phyloP scores from a whole-genome alignment of 2,329 filamentous ascomycete genomes.

The Neonectria faginata region DNA sequence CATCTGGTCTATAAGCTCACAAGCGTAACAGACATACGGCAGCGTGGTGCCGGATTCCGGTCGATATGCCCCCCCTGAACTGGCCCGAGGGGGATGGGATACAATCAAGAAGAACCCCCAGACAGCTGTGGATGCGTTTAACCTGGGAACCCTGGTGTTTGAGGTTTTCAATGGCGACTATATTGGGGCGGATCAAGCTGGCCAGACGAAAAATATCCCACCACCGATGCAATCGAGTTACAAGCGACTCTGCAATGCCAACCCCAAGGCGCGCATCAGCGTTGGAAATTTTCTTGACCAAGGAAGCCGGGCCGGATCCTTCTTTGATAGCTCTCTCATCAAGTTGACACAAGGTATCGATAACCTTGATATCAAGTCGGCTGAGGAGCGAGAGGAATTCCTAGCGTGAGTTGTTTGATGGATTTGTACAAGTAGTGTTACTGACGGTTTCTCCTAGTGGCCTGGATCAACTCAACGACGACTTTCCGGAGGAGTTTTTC shows the following conservation, averaged over 20 bases:
- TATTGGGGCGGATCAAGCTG: constrained; percentile 79
- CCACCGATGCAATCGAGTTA: constrained; percentile 91
- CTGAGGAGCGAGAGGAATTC: constrained; percentile 86
- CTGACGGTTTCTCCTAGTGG: constrained; percentile 64
- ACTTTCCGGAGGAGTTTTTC: constrained; percentile 98
- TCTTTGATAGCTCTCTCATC: constrained; percentile 94
- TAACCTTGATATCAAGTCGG: constrained; percentile 87
- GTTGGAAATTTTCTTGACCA: constrained; percentile 90
- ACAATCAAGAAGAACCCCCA: constrained; percentile 85
- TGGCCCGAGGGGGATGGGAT: constrained; percentile 91
- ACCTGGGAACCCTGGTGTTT: constrained; percentile 84
- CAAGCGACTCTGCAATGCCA: constrained; percentile 87
- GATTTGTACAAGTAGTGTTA: background rate
- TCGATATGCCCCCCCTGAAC: constrained; percentile 87
- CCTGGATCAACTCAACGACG: constrained; percentile 86
- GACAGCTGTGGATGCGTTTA: constrained; percentile 87
- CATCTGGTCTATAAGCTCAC: constrained; percentile 22
- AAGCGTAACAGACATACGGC: constrained; percentile 76
- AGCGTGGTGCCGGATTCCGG: constrained; percentile 87
- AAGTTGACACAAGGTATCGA: constrained; percentile 94
- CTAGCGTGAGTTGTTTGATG: constrained; percentile 65
- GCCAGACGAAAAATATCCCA: constrained; percentile 87
- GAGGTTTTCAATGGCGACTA: constrained; percentile 94
- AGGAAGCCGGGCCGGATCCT: constrained; percentile 82
- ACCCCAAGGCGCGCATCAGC: constrained; percentile 88